Evolutionary conservation across 2,329 filamentous ascomycete genomes (phyloP).

Genomic region (Pseudogymnoascus sp.): DNA sequence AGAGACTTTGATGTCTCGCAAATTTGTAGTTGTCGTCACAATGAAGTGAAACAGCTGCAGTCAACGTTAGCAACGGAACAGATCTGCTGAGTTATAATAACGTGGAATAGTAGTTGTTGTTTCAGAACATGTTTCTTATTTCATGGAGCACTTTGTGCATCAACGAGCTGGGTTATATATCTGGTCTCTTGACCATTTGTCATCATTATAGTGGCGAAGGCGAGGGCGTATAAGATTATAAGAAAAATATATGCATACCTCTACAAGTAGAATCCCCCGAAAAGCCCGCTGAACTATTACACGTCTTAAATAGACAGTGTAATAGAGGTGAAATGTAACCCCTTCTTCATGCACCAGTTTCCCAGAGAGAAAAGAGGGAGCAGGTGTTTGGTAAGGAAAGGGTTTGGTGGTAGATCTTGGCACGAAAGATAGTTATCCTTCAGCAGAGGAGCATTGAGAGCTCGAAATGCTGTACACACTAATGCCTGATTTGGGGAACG

Average conservation of each 20-base stretch:
- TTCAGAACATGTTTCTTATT: slow-evolving; percentile 11
- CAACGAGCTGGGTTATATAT: slow-evolving; percentile 11
- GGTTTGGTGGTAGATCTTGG: slow-evolving; percentile 6
- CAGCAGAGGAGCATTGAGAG: slow-evolving; percentile 9
- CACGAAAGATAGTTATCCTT: slow-evolving; percentile 11
- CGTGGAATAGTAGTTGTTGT: neutral
- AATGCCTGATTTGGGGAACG: slow-evolving; percentile 8
- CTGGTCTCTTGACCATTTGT: slow-evolving; percentile 10
- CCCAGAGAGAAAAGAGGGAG: slow-evolving; percentile 2
- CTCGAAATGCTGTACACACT: slow-evolving; percentile 11
- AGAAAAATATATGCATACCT: slow-evolving; percentile 5
- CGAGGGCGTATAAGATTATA: neutral
- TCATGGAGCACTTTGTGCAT: neutral
- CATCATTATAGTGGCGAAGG: slow-evolving; percentile 3
- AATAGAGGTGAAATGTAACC: slow-evolving; percentile 5
- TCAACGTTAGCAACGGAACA: neutral
- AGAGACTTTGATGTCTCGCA: neutral
- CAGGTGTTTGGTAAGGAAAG: slow-evolving; percentile 10
- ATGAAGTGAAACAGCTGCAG: neutral
- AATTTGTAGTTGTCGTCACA: neutral
- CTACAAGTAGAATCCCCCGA: neutral
- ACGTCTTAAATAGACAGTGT: neutral
- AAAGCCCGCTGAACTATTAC: neutral
- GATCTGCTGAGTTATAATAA: neutral
- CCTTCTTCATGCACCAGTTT: slow-evolving; percentile 8